These are phyloP conservation scores for Zymoseptoria ardabiliae DNA, from an alignment of 2,329 filamentous ascomycete genomes.

Conservation along the genomic window DNA sequence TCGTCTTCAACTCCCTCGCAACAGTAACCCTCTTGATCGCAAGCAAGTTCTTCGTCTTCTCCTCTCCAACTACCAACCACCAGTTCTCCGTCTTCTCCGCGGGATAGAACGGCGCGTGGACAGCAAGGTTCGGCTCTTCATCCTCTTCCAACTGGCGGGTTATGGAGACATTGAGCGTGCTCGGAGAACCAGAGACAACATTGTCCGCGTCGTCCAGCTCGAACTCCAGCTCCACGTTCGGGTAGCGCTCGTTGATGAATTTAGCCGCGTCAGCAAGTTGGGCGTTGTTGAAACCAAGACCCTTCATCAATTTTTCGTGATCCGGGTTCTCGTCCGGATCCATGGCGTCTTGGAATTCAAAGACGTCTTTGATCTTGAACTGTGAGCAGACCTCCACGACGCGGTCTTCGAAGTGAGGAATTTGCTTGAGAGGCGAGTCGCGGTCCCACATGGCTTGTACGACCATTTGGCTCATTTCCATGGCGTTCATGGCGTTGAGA, in stretches of 20 bases:
- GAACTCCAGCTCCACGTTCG: constrained; percentile 86
- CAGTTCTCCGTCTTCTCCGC: constrained; percentile 90
- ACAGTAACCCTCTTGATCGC: constrained; percentile 94
- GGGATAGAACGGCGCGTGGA: constrained; percentile 94
- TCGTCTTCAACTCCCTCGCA: constrained; percentile 65
- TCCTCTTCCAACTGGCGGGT: constrained; percentile 70
- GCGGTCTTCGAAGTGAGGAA: constrained; percentile 83
- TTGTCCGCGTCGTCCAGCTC: constrained; percentile 73
- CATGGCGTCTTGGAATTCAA: constrained; percentile 99
- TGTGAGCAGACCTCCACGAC: constrained; percentile 76
- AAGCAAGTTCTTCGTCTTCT: constrained; percentile 76
- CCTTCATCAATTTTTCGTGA: constrained; percentile 68
- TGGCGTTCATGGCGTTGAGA: constrained; percentile 93
- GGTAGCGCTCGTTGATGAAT: constrained; percentile 95
- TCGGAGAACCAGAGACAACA: constrained; percentile 71
- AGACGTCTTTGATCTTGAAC: constrained; percentile 81
- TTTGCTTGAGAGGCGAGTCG: constrained; percentile 93
- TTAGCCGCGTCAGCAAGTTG: constrained; percentile 84
- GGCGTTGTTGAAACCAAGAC: constrained; percentile 68
- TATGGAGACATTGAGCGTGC: constrained; percentile 77
- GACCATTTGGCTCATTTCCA: constrained; percentile 99
- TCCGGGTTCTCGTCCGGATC: constrained; percentile 86
- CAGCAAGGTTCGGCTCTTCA: constrained; percentile 69
- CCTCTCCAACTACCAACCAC: constrained; percentile 95
- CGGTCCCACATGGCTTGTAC: constrained; percentile 99